Conservation (phyloP, 2,329 filamentous ascomycete species). For the Xylaria multiplex region DNA sequence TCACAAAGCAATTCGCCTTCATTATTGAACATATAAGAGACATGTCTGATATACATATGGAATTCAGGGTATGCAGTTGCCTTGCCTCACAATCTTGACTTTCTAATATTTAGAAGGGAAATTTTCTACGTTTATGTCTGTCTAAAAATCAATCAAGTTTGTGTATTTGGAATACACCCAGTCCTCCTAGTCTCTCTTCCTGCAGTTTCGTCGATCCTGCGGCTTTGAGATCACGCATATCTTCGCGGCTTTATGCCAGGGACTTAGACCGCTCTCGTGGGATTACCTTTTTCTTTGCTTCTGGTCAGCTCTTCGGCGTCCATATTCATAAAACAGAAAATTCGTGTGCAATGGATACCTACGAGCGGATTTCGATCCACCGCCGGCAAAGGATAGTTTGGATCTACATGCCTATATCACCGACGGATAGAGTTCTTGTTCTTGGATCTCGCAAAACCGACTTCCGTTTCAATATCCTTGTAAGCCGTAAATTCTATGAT, state of each 20-base stretch:
- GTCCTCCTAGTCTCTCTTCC: conserved; percentile 17
- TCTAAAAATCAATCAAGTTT: conserved; percentile 13
- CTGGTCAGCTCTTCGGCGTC: conserved; percentile 13
- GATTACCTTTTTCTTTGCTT: conserved; percentile 20
- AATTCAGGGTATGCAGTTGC: conserved; percentile 14
- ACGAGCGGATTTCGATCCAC: conserved; percentile 12
- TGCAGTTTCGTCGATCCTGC: conserved; percentile 12
- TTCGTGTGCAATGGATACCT: conserved; percentile 16
- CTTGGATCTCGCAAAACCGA: conserved; percentile 17
- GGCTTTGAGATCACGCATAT: conserved; percentile 12
- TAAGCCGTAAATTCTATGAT: conserved; percentile 2
- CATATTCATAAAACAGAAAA: conserved; percentile 16
- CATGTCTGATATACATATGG: conserved; percentile 8
- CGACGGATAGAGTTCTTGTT: neutral
- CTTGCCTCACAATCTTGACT: conserved; percentile 4
- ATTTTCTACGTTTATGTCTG: conserved; percentile 12
- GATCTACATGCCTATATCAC: conserved; percentile 11
- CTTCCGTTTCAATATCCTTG: conserved; percentile 6
- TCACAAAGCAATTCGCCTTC: neutral
- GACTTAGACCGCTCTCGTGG: conserved; percentile 18
- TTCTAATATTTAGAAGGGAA: conserved; percentile 13
- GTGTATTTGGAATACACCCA: conserved; percentile 18
- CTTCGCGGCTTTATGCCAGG: conserved; percentile 13
- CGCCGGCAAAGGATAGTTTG: conserved; percentile 20
- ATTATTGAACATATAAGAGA: conserved; percentile 12